Evolutionary conservation across 2,329 filamentous ascomycete species (phyloP).

Genomic region (Paecilomyces variotii): DNA sequence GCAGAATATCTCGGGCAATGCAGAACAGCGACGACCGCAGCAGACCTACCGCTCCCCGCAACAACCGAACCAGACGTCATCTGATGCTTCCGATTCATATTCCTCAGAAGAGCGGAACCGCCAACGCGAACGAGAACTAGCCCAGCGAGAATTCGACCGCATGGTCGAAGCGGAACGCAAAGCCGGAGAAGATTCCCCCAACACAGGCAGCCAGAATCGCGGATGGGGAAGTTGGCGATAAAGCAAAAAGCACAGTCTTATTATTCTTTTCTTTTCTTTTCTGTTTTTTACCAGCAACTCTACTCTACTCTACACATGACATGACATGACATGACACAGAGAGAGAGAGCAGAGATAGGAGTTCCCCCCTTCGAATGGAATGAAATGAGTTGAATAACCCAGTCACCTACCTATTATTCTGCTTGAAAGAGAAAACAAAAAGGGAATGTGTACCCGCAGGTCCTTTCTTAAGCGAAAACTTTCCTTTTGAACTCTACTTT

Average conservation of each 20-base stretch:
- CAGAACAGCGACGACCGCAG: background rate
- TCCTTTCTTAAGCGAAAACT: too few relatives aligned
- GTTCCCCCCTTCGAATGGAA: too few relatives aligned
- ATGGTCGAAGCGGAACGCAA: slow-evolving; percentile 32
- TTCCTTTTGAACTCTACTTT: too few relatives aligned
- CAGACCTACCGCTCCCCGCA: background rate
- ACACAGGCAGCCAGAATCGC: background rate
- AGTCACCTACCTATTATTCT: too few relatives aligned
- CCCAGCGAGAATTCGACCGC: slow-evolving; percentile 36
- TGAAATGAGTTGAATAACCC: too few relatives aligned
- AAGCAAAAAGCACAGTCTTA: background rate
- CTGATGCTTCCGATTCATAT: slow-evolving; percentile 2
- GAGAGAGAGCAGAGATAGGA: too few relatives aligned
- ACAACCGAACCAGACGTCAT: slow-evolving; percentile 4
- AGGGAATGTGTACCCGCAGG: too few relatives aligned
- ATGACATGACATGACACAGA: too few relatives aligned
- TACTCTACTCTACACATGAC: too few relatives aligned
- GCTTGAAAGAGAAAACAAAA: too few relatives aligned
- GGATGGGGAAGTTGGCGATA: background rate
- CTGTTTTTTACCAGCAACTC: too few relatives aligned
- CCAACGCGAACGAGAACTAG: slow-evolving; percentile 26
- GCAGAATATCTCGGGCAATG: slow-evolving; percentile 11
- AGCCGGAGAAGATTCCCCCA: background rate
- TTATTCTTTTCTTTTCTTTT: too few relatives aligned
- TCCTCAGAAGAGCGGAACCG: slow-evolving; percentile 10